Conservation (phyloP, 352 stramenopile genomes). For the Aphanomyces astaci region DNA sequence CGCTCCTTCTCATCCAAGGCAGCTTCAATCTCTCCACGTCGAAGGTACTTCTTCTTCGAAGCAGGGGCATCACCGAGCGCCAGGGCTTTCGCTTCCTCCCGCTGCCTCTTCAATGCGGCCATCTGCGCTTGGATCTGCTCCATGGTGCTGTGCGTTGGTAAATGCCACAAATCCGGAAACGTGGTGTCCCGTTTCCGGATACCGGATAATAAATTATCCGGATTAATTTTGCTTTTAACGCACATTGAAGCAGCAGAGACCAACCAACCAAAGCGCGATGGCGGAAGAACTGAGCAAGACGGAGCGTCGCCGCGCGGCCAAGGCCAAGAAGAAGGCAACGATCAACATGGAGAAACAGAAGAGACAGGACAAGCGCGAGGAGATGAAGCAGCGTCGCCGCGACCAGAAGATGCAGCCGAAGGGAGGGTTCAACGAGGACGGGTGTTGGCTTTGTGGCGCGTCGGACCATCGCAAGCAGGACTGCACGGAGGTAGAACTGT, state of each 20-base stretch:
- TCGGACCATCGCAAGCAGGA: conserved; percentile 68
- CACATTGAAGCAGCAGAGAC: conserved; percentile 1
- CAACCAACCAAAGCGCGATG: conserved; percentile 22
- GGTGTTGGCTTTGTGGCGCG: conserved; percentile 71
- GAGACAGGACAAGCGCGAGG: conserved; percentile 33
- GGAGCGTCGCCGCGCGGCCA: conserved; percentile 59
- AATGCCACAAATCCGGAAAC: not conserved
- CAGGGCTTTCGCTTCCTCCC: conserved; percentile 1
- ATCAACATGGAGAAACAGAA: conserved; percentile 59
- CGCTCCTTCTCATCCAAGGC: conserved; percentile 33
- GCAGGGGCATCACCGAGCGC: not conserved
- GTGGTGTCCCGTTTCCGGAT: not conserved
- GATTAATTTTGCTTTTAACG: not conserved
- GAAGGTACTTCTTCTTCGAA: conserved; percentile 67
- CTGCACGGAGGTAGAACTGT: conserved; percentile 27
- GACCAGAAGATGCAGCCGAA: conserved; percentile 28
- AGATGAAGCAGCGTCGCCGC: conserved; percentile 53
- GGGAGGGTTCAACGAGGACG: conserved; percentile 29
- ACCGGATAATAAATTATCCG: conserved; percentile 3
- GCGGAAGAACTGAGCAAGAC: conserved; percentile 29
- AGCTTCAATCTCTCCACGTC: conserved; percentile 61
- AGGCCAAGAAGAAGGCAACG: conserved; percentile 77
- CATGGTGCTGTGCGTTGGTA: conserved; percentile 11
- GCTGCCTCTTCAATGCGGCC: conserved; percentile 13
- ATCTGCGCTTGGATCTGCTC: conserved; percentile 14